Base-by-base conservation (phyloP, 1,284 basidiomycete species). In the Fomes fomentarius region DNA sequence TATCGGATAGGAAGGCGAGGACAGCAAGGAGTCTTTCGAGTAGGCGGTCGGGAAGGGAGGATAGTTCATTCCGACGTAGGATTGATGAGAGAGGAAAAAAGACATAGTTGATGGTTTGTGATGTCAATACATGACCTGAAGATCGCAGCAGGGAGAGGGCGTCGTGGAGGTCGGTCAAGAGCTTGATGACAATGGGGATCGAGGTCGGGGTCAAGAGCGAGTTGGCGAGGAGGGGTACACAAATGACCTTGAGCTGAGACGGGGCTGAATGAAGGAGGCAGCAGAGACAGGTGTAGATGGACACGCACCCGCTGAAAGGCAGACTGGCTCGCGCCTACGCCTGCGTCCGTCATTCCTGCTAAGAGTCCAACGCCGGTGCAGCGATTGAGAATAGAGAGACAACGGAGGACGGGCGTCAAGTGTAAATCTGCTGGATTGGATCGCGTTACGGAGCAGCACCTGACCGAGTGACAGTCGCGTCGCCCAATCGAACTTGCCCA, bases 81-180 rank as follows among this genome's bases (percentile, higher is more conserved):
- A 96, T 83, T 24, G 85, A 83, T 0, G 93, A 92, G 51, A 97
- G 69, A 1, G 95, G 95, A 62, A 93, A 91, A 72, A 95, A 91
- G 30, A 86, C 75, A 70, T 97, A 98, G 48, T 89, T 87, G 41
- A 93, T 82, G 37, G 94, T 76, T n/a, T 82, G 79, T 0, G 82
- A 68, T 1, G 80, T 76, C 30, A 94, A 78, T 4, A 66, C 61
- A 3, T 66, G 53, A 14, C 70, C 71, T 9, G 74, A 70, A 19
- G 71, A 61, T 1, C 77, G 73, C 11, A 83, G 66, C 12, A 76
- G 72, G 17, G 69, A 65, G 42, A 94, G 75, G 5, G 73, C 71
- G 1, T 63, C 58, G 39, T 78, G 66, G 15, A 96, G 77, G 7
- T 80, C 69, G 9, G 76, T 70, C 46, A 95, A 75, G 3, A 87